A percentile compares a stretch with the other conserved stretches of the same genome.
Conservation (phyloP, 495 filamentous ascomycete species). For the Penicillium psychrofluorescens region DNA sequence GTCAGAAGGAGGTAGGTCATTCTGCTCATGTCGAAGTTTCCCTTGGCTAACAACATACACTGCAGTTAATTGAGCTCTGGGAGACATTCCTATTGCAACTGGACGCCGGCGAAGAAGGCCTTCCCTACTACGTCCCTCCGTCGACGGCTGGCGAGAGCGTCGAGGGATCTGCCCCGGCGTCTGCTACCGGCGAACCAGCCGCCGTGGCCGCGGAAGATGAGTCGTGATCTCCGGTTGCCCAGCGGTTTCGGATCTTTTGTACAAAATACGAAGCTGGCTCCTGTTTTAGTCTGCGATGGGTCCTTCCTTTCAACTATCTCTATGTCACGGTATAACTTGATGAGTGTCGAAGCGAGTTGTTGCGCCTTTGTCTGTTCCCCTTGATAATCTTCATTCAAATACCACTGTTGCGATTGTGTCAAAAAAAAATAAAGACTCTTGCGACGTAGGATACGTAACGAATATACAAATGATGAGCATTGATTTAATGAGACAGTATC, state of each 20-base stretch:
- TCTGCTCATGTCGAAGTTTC: not conserved
- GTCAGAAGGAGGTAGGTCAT: conserved; percentile 85
- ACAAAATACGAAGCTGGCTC: not conserved
- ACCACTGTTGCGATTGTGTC: not conserved
- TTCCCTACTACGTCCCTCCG: conserved; percentile 64
- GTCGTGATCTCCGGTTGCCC: not conserved
- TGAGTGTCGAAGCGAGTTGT: not conserved
- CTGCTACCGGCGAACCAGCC: conserved; percentile 20
- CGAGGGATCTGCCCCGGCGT: conserved; percentile 7
- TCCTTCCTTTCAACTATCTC: not conserved
- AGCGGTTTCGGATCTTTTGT: not conserved
- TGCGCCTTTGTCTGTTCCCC: not conserved
- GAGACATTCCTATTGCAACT: conserved; percentile 95
- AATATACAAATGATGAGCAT: no score
- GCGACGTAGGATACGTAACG: no score
- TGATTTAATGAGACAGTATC: conserved; percentile 6
- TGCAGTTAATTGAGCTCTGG: conserved; percentile 94
- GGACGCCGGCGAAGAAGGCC: conserved; percentile 84
- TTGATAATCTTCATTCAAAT: not conserved
- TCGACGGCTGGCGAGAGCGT: conserved; percentile 12
- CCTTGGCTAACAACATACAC: conserved; percentile 3
- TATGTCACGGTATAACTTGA: not conserved
- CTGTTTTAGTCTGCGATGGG: not conserved
- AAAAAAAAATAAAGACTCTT: no score
- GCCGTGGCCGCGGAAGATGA: conserved; percentile 10